These are phyloP conservation scores for Aspergillus japonicus DNA, from an alignment of 2,329 filamentous ascomycete genomes.

Conservation along the genomic window DNA sequence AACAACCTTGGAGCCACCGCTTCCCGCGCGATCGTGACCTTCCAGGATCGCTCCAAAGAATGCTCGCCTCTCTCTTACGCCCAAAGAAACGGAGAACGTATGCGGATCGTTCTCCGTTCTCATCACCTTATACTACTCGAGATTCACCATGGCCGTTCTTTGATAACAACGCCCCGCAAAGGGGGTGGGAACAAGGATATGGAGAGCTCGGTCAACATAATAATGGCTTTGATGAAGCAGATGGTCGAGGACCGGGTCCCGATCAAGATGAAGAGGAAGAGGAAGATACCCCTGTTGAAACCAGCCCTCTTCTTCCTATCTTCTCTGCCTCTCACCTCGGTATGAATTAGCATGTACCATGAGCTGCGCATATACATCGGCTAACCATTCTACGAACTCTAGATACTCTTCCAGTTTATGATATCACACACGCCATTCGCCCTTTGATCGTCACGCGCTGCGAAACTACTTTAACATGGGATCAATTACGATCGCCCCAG, in stretches of 20 bases:
- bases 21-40: not conserved
- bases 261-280: conserved; percentile 41
- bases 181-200: conserved; percentile 10
- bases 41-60: conserved; percentile 12
- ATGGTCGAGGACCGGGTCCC: conserved; percentile 43
- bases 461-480: conserved; percentile 91
- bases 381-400: not conserved
- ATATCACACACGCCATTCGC: conserved; percentile 84
- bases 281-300: conserved; percentile 46
- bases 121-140: conserved; percentile 27
- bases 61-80: conserved; percentile 34
- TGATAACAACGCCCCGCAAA: conserved; percentile 9
- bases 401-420: conserved; percentile 88
- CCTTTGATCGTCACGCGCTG: conserved; percentile 79
- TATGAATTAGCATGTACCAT: conserved; percentile 37
- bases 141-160: conserved; percentile 24
- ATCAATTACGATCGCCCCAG: conserved; percentile 91
- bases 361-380: not conserved
- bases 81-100: conserved; percentile 29
- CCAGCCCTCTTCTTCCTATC: conserved; percentile 65
- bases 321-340: conserved; percentile 78
- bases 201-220: conserved; percentile 21
- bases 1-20: not conserved
- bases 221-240: conserved; percentile 33
- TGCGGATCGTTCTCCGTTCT: conserved; percentile 29